Percentiles rank a stretch among this genome's conserved stretches.
These are phyloP conservation scores for Diplodia mutila DNA, from an alignment of 2,329 filamentous ascomycete genomes.

Conservation along the genomic window DNA sequence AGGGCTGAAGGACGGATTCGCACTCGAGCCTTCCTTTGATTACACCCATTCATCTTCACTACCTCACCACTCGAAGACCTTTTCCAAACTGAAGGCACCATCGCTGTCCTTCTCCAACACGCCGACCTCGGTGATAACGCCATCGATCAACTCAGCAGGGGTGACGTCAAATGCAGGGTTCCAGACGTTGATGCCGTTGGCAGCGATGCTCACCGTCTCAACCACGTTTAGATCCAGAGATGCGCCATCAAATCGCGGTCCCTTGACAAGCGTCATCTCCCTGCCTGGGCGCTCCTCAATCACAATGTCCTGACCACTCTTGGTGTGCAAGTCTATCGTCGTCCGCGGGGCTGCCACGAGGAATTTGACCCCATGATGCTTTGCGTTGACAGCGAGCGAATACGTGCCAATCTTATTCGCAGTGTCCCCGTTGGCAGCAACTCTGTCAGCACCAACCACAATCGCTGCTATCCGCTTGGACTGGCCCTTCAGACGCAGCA, in stretches of 20 bases:
- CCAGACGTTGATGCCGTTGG: slow-evolving; percentile 80
- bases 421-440: slow-evolving; percentile 95
- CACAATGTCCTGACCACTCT: slow-evolving; percentile 76
- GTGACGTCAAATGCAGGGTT: slow-evolving; percentile 98
- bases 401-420: slow-evolving; percentile 99
- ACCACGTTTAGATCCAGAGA: slow-evolving; percentile 65
- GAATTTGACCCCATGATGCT: slow-evolving; percentile 87
- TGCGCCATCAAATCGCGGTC: slow-evolving; percentile 69
- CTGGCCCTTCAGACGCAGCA: slow-evolving; percentile 68
- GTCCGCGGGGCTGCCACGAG: slow-evolving; percentile 93
- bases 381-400: slow-evolving; percentile 85
- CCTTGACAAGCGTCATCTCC: slow-evolving; percentile 84
- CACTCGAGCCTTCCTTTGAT: background rate
- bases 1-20: background rate
- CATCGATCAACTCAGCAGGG: slow-evolving; percentile 84
- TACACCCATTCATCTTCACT: slow-evolving; percentile 29
- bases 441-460: slow-evolving; percentile 91
- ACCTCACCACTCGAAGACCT: slow-evolving; percentile 43
- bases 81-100: slow-evolving; percentile 67
- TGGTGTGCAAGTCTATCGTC: slow-evolving; percentile 84
- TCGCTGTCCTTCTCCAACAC: slow-evolving; percentile 76
- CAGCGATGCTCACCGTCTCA: slow-evolving; percentile 78
- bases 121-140: slow-evolving; percentile 89
- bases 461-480: slow-evolving; percentile 77
- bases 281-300: slow-evolving; percentile 84